Evolutionary conservation across 768 basidiomycete genomes (phyloP), one percentile per base, ranked within the genome.

Genomic region (Daedaleopsis nitida): DNA sequence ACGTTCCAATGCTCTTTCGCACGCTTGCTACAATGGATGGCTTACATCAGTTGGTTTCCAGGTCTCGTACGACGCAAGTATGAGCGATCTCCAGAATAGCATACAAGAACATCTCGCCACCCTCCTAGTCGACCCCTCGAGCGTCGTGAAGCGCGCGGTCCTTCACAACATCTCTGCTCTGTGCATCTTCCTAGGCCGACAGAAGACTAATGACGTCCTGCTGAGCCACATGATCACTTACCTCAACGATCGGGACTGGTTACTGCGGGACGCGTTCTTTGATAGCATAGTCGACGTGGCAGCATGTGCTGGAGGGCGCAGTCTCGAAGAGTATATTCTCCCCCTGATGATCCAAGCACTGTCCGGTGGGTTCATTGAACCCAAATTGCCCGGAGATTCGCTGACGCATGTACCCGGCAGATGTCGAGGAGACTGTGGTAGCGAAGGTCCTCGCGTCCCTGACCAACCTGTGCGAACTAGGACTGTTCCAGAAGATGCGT

Each of bases 241-340:
- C 71, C 75, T 90, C 62, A 94, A 96, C 68, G 93, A 96, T 68
- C 81, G 92, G 17, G 96, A 98, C 72, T 98, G 97, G 96, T 75
- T 90, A 16, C 75, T 98, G 54, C 84, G 97, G 2, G 86, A 87
- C 68, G 92, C 92, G 0, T 99, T 98, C 74, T 97, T 98, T 69
- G 95, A 96, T 71, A 91, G 91, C 61, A 94, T 97, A 32, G 93
- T 98, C 19, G 95, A 94, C 62, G 94, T 99, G 1, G 96, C 96
- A 6, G 92, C 91, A 0, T 96, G 93, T 75, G 93, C 96, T 3
- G 96, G 96, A 1, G 89, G 91, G 34, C 79, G 89, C 59, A 96
- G 93, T 65, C 71, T 98, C 67, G 97, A 98, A 70, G 95, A 98
- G 68, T 98, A 98, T 68, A 96, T 98, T 55, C 71, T 97, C n/a